Base-by-base conservation (phyloP, 148 eudicot species). In the Hydrangea macrophylla region DNA sequence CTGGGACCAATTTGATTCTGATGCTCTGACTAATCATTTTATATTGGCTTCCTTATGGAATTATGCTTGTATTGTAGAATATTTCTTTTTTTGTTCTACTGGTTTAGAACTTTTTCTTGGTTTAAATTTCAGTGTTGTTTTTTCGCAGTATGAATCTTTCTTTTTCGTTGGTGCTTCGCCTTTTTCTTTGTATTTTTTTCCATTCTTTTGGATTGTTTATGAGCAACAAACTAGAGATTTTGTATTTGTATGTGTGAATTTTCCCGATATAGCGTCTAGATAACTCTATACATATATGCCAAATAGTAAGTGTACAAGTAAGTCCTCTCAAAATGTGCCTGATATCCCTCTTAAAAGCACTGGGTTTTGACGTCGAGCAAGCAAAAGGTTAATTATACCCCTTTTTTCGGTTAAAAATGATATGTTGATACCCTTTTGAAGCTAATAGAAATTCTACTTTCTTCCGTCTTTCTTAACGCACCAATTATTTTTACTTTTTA, bases 1-100 rank as follows among this genome's bases (percentile, higher is more conserved):
- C 51, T 37, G 66, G 73, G 66, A 69, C 74, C 67, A 67, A n/a
- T 67, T 71, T 62, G 84, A 73, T 87, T 81, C 82, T 69, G 87
- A 85, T 85, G 82, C 92, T 81, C 30, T 30, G 58, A 60, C 60
- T 26, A 27, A 25, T 11, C 42, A 36, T 42, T 30, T 58, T 31
- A 24, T 30, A 35, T 58, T 20, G 9, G n/a, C 58, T 39, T 23
- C n/a, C 18, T 67, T 33, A 40, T 30, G 37, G 72, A 54, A 39
- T 67, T 60, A 68, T 68, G 77, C 62, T 40, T 26, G 26, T 39
- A 36, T 22, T 68, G 56, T 60, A 55, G 62, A 60, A 56, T 27
- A 54, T 68, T 57, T 40, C 63, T 61, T 40, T 17, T 54, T 65
- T 44, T 61, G 59, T n/a, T n/a, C 62, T 55, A 68, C 50, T 33